These are phyloP conservation scores for Rhypophila decipiens DNA, from an alignment of 495 filamentous ascomycete species.

Conservation along the genomic window DNA sequence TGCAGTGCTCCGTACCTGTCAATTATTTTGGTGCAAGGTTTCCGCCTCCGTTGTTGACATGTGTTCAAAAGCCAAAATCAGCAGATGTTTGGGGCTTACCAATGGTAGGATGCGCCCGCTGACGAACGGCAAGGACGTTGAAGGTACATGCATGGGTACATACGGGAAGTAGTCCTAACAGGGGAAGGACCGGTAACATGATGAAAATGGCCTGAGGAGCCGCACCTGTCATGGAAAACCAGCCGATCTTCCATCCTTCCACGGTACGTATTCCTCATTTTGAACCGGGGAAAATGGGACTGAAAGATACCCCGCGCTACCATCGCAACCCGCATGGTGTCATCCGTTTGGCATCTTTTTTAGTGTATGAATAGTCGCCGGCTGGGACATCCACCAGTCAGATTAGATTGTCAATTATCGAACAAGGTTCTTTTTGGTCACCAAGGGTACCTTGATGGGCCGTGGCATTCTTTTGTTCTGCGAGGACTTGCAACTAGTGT, in stretches of 20 bases:
- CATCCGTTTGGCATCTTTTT: not conserved
- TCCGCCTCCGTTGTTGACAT: constrained; percentile 14
- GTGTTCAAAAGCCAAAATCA: constrained; percentile 23
- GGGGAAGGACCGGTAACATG: not conserved
- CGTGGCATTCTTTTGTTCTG: too few species aligned
- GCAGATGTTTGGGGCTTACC: too few species aligned
- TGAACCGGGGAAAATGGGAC: not conserved
- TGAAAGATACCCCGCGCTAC: not conserved
- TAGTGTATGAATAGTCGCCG: not conserved
- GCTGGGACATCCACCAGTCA: too few species aligned
- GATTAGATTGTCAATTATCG: too few species aligned
- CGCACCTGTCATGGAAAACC: too few species aligned
- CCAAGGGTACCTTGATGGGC: too few species aligned
- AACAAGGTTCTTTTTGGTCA: too few species aligned
- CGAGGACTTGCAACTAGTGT: too few species aligned
- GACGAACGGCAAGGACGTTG: constrained; percentile 16
- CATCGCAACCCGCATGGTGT: not conserved
- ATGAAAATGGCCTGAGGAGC: not conserved
- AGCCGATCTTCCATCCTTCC: not conserved
- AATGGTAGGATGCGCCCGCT: constrained; percentile 22
- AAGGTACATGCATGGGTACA: too few species aligned
- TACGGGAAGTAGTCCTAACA: not conserved
- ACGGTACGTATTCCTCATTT: not conserved
- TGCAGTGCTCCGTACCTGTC: too few species aligned
- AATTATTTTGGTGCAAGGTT: not conserved